Conservation (phyloP, 2,329 filamentous ascomycete genomes). For the Tolypocladium album region DNA sequence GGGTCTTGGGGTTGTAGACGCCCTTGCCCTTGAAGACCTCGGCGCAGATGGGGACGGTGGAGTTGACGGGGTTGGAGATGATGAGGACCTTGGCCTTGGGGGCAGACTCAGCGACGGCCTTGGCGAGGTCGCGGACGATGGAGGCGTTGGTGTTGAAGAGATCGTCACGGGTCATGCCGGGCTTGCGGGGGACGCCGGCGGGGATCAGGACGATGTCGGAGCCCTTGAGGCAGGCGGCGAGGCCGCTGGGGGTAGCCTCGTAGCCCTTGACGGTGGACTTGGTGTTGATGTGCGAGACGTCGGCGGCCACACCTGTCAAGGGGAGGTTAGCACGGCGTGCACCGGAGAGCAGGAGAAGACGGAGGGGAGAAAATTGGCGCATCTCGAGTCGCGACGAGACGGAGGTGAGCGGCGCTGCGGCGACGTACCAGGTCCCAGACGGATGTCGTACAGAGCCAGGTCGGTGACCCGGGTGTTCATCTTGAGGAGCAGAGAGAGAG, state of each 20-base stretch:
- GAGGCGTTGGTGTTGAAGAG: slow-evolving; percentile 99
- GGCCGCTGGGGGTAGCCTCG: slow-evolving; percentile 64
- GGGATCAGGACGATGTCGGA: slow-evolving; percentile 94
- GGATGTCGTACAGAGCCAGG: slow-evolving; percentile 96
- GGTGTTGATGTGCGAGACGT: slow-evolving; percentile 98
- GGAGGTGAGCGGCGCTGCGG: not conserved
- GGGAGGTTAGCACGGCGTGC: not conserved
- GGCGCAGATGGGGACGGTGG: slow-evolving; percentile 92
- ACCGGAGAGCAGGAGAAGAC: not conserved
- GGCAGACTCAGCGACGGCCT: slow-evolving; percentile 78
- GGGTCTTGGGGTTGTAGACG: slow-evolving; percentile 98
- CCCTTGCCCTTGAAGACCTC: slow-evolving; percentile 93
- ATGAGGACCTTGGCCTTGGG: slow-evolving; percentile 93
- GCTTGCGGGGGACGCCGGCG: slow-evolving; percentile 96
- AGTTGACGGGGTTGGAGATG: slow-evolving; percentile 99
- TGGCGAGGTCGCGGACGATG: slow-evolving; percentile 96
- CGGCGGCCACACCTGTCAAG: slow-evolving; percentile 79
- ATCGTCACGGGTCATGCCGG: slow-evolving; percentile 99
- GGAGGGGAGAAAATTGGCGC: slow-evolving; percentile 6
- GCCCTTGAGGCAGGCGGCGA: slow-evolving; percentile 70
- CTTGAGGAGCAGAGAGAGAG: slow-evolving; percentile 95
- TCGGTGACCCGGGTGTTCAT: slow-evolving; percentile 90
- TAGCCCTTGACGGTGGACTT: slow-evolving; percentile 91
- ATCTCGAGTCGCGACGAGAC: not conserved
- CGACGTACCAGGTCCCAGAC: slow-evolving; percentile 74